Conservation (phyloP, 352 stramenopile genomes). For the Phytophthora pisi region DNA sequence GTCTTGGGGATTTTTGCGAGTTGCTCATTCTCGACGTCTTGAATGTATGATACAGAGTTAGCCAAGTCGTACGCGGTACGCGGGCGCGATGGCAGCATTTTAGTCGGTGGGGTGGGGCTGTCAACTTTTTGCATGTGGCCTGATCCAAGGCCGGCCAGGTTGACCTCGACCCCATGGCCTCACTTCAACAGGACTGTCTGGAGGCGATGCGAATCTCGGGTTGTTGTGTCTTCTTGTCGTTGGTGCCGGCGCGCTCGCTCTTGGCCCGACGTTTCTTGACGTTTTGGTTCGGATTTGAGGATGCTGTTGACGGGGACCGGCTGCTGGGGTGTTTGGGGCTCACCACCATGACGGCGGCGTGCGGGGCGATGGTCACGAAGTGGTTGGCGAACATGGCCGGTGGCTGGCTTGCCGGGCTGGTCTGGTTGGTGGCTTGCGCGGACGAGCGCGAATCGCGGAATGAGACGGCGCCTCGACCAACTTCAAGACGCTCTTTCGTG, state of each 20-base stretch:
- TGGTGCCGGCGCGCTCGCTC: slow-evolving; percentile 14
- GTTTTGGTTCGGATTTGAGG: neutral
- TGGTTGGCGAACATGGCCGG: slow-evolving; percentile 40
- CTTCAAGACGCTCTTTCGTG: slow-evolving; percentile 28
- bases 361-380: slow-evolving; percentile 39
- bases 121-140: neutral
- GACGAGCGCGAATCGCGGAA: slow-evolving; percentile 31
- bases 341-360: slow-evolving; percentile 32
- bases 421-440: slow-evolving; percentile 2
- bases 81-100: no score
- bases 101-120: neutral
- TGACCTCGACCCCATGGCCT: neutral
- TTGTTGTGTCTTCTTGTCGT: slow-evolving; percentile 18
- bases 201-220: slow-evolving; percentile 17
- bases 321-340: slow-evolving; percentile 15
- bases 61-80: no score
- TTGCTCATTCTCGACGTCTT: neutral
- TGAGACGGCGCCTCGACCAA: slow-evolving; percentile 25
- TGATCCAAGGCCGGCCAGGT: neutral
- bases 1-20: neutral
- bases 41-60: slow-evolving; percentile 6
- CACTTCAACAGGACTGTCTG: slow-evolving; percentile 22
- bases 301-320: neutral
- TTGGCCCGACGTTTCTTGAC: slow-evolving; percentile 26
- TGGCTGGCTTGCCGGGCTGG: neutral